phyloP scores from a whole-genome alignment of 2,329 filamentous ascomycete genomes.

The Cordyceps fumosorosea region DNA sequence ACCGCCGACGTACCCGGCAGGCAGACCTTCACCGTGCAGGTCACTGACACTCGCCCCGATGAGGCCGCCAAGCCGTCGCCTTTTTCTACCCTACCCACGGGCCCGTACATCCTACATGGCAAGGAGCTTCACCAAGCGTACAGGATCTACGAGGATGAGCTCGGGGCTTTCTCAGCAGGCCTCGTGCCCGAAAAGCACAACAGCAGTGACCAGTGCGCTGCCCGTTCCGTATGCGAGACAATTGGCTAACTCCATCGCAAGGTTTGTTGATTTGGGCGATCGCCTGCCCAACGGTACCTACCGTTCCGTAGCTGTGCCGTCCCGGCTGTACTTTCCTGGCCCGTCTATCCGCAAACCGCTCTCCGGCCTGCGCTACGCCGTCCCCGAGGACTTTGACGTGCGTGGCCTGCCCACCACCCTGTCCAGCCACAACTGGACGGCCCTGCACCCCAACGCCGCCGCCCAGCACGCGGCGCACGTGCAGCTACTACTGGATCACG shows the following conservation, averaged over 20 bases:
- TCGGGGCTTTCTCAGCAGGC: slow-evolving; percentile 31
- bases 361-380: slow-evolving; percentile 29
- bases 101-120: slow-evolving; percentile 35
- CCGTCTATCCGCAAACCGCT: slow-evolving; percentile 27
- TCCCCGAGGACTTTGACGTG: slow-evolving; percentile 29
- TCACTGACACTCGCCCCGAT: slow-evolving; percentile 11
- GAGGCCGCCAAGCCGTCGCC: slow-evolving; percentile 18
- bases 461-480: slow-evolving; percentile 43
- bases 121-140: slow-evolving; percentile 36
- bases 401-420: slow-evolving; percentile 48
- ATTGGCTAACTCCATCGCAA: slow-evolving; percentile 12
- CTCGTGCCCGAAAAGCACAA: slow-evolving; percentile 29
- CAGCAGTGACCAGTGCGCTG: slow-evolving; percentile 21
- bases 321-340: slow-evolving; percentile 27
- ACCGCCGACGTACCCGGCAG: not conserved
- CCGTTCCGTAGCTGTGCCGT: slow-evolving; percentile 32
- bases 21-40: slow-evolving; percentile 6
- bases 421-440: slow-evolving; percentile 53
- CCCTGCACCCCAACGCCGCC: slow-evolving; percentile 39
- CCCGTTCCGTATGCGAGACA: not conserved
- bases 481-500: slow-evolving; percentile 51
- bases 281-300: slow-evolving; percentile 21
- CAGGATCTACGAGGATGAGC: slow-evolving; percentile 32
- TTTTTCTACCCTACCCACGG: slow-evolving; percentile 27
- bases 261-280: slow-evolving; percentile 25